Conservation (phyloP, 371 early-diverging fungal genomes). For the Mortierella sp. region DNA sequence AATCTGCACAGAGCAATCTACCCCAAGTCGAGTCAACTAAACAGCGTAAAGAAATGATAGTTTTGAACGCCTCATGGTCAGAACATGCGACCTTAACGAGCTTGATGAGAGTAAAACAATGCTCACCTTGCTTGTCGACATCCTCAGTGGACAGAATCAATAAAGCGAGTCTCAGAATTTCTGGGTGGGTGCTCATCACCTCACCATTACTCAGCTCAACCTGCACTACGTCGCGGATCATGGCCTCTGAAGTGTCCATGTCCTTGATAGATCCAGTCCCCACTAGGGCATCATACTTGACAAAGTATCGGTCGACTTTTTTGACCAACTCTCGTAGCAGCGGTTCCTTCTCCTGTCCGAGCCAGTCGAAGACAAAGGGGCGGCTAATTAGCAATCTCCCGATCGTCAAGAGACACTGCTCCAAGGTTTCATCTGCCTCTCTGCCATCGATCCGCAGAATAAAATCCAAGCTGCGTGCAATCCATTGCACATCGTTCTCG, state of each 20-base stretch:
- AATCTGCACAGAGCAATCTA: constrained; percentile 14
- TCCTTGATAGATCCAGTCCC: constrained; percentile 11
- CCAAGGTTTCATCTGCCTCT: constrained; percentile 15
- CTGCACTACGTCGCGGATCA: constrained; percentile 17
- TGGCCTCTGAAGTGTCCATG: no score
- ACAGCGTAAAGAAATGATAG: background rate
- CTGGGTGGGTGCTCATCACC: constrained; percentile 22
- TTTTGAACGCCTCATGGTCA: no score
- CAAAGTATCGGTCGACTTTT: constrained; percentile 23
- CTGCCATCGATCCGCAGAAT: constrained; percentile 27
- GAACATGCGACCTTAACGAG: no score
- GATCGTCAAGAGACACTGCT: constrained; percentile 32
- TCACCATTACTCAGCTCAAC: constrained; percentile 21
- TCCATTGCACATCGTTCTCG: constrained; percentile 30
- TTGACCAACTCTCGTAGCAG: constrained; percentile 17
- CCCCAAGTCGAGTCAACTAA: constrained; percentile 38
- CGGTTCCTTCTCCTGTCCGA: constrained; percentile 18
- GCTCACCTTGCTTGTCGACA: constrained; percentile 30
- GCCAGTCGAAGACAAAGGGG: constrained; percentile 36
- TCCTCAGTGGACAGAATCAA: constrained; percentile 22
- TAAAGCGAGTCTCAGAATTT: constrained; percentile 32
- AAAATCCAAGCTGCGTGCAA: constrained; percentile 25
- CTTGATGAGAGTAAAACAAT: no score
- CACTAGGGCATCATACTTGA: constrained; percentile 24
- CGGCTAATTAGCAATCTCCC: constrained; percentile 22